These are phyloP conservation scores for Fusarium verrucosum DNA, from an alignment of 2,329 filamentous ascomycete species.

Conservation along the genomic window DNA sequence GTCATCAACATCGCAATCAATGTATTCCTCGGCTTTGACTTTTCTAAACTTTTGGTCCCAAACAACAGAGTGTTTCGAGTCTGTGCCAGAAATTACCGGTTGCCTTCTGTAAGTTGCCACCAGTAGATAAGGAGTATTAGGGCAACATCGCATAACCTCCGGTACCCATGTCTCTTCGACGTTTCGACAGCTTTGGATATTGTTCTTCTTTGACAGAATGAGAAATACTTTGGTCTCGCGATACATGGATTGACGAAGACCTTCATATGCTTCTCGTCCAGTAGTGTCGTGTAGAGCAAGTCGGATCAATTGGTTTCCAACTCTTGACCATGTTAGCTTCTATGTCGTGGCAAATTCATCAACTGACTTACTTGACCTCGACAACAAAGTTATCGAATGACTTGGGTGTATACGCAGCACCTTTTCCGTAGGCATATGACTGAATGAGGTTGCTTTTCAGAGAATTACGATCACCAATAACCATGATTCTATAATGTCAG, in stretches of 20 bases:
- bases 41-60: not conserved
- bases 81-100: not conserved
- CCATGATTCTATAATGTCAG: not conserved
- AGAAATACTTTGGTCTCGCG: not conserved
- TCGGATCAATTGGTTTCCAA: not conserved
- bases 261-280: not conserved
- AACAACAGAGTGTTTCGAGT: not conserved
- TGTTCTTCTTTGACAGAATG: not conserved
- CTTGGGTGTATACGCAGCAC: not conserved
- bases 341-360: not conserved
- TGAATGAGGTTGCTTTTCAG: conserved; percentile 8
- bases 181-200: not conserved
- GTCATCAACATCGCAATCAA: conserved; percentile 1
- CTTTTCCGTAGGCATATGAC: not conserved
- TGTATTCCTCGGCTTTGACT: not conserved
- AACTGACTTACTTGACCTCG: not conserved
- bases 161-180: conserved; percentile 2
- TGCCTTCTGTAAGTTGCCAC: not conserved
- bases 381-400: conserved; percentile 6
- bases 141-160: not conserved
- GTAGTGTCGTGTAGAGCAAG: not conserved
- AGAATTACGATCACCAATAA: not conserved
- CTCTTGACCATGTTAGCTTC: not conserved
- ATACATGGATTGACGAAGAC: not conserved
- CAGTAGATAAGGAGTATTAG: not conserved